Evolutionary conservation across 495 filamentous ascomycete species (phyloP), one percentile per base, ranked within the genome.

Genomic region (Letharia columbiana): DNA sequence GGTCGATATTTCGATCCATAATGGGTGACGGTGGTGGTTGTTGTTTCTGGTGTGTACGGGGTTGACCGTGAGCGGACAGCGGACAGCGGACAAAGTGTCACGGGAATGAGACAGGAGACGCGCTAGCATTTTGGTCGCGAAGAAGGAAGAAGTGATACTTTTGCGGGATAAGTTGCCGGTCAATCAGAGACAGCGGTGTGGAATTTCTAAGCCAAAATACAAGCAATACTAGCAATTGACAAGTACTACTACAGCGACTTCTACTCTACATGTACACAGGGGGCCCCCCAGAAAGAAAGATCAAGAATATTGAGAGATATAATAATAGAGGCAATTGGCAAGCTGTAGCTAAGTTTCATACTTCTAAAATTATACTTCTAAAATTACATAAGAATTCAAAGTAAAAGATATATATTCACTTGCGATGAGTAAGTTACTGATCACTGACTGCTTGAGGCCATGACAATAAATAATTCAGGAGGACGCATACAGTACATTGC

Each of bases 1-100:
- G 80, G 76, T 84, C 79, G 78, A 82, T 83, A 60, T 68, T 80
- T 68, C 67, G 62, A 63, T 64, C 67, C 66, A 63, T 64, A 50
- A 45, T 64, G 47, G n/a, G 6, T 40, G 20, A 37, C n/a, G 33
- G 8, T 35, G 50, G 10, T 59, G 5, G 33, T 18, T 40, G 15
- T 35, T 56, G 52, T 56, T 56, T 1, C 13, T 56, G 52, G 13
- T 56, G 11, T 35, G 31, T 17, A 31, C 28, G 12, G 35, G n/a
- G 23, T 10, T 52, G 23, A 42, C 40, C 12, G n/a, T 11, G 1
- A 8, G 20, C 10, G 23, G n/a, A 28, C 9, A 8, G 20, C 10
- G 23, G 10, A 28, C 10, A 23, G 40, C 5, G n/a, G n/a, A 28
- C 20, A 11, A 52, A 52, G 49, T 52, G 49, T 52, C 11, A 52